These are phyloP conservation scores for Trametes hirsuta DNA, from an alignment of 1,284 basidiomycete genomes.

Conservation along the genomic window DNA sequence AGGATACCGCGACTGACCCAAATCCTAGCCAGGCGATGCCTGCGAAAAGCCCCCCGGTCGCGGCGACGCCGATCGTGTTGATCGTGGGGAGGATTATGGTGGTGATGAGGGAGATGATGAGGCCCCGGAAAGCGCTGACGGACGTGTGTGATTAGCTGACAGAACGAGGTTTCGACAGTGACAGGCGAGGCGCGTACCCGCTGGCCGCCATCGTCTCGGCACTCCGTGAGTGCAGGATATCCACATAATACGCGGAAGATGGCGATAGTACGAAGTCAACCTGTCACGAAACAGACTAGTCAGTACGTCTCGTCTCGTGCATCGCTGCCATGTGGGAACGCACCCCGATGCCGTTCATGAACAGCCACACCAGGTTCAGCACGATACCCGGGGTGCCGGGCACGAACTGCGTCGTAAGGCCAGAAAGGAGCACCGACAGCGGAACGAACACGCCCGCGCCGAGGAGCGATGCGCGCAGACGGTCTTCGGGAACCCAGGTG, in stretches of 20 bases:
- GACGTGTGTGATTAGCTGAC: conserved; percentile 11
- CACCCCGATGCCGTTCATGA: conserved; percentile 55
- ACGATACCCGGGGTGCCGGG: conserved; percentile 43
- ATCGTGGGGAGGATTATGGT: conserved; percentile 55
- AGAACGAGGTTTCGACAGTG: neutral
- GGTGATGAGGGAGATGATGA: conserved; percentile 43
- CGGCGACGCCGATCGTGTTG: conserved; percentile 54
- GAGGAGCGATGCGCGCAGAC: conserved; percentile 52
- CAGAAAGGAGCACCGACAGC: conserved; percentile 39
- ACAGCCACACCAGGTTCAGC: conserved; percentile 46
- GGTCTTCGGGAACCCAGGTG: conserved; percentile 61
- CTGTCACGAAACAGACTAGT: conserved; percentile 27
- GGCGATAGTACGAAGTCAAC: conserved; percentile 53
- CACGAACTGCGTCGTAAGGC: conserved; percentile 42
- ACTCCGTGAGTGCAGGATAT: conserved; percentile 53
- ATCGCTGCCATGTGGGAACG: conserved; percentile 21
- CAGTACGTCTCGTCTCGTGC: conserved; percentile 18
- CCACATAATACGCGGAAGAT: conserved; percentile 58
- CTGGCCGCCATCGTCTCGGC: conserved; percentile 55
- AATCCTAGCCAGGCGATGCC: conserved; percentile 48
- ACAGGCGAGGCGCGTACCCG: conserved; percentile 33
- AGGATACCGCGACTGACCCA: conserved; percentile 36
- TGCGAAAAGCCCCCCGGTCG: conserved; percentile 53
- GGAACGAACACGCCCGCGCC: conserved; percentile 52
- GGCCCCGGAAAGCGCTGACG: conserved; percentile 46